Evolutionary conservation across 192 early-diverging fungal genomes (phyloP), one percentile per base, ranked within the genome.

Genomic region (Rhizoclosmatium sp.): DNA sequence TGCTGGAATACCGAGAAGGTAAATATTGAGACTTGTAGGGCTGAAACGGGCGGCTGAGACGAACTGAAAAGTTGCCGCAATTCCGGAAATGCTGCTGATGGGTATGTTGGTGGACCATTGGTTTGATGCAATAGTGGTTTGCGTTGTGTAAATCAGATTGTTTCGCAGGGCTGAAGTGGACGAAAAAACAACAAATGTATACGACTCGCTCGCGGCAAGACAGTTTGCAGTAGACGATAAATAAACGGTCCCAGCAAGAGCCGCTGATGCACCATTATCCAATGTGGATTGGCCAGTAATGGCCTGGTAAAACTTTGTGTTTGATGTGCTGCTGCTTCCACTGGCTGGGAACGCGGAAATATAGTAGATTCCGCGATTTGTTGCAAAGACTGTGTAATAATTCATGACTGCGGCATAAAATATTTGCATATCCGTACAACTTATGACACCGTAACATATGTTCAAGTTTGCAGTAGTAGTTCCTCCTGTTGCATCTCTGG

Each of bases 141-240:
- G 60, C n/a, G 9, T 76, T 21, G 64, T n/a, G 54, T 76, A 76
- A 51, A 76, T 76, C 23, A 76, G 75, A 51, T 48, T 66, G 46
- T 59, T 67, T 47, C 47, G 42, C 19, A 76, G 49, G 21, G 21
- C 10, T 21, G 21, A 42, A 19, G 62, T 14, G 9, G 47, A 21
- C 9, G 62, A 23, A 51, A 66, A 76, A 3, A 61, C 46, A 21
- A 76, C 64, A 51, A 49, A 76, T 5, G 54, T 23, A 66, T 39
- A 76, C 1, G 60, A 44, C 49, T 59, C 75, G 3, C 12, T 21
- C 49, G 21, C 31, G 16, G 9, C 4, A 3, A 76, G 12, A 41
- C 75, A 76, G 41, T 76, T 46, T 4, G 64, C 31, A 19, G 44
- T 67, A n/a, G 45, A 39, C 9, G 31, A 5, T 10, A 76, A 42